Base-by-base conservation (phyloP, 1,284 basidiomycete species). In the Acaromyces ingoldii region DNA sequence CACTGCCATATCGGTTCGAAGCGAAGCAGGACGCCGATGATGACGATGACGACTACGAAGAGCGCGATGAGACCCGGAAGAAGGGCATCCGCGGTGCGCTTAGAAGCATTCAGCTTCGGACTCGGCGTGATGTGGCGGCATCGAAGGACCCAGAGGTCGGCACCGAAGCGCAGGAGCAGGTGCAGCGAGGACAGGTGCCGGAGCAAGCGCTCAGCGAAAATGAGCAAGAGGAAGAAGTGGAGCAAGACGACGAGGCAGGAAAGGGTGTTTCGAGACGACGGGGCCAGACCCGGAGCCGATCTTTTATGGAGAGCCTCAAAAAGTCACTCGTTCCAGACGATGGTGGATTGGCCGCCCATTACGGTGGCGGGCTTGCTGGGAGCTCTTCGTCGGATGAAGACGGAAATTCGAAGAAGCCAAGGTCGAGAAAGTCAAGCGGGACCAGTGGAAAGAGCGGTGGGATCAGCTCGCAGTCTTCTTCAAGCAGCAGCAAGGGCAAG, bases 1-100 rank as follows among this genome's bases (percentile, higher is more conserved):
- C 86, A 0, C 76, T 89, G 29, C 87, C 87, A 2, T 89, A 89
- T 73, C 76, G 79, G 11, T 19, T 55, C 11, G 33, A 29, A 3
- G 3, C 11, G 26, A 29, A 42, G 6, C 21, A 34, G 5, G 24
- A 21, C 31, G 43, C 44, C 37, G 34, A 44, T 10, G 55, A 58
- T 29, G 53, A 57, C 28, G 40, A 44, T 13, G 54, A 58, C 30
- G 53, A 52, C 39, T 46, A 56, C 17, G 49, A 51, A 36, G 39
- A n/a, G n/a, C n/a, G n/a, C n/a, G n/a, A n/a, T n/a, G 17, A 13
- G 17, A 36, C 19, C 10, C n/a, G 34, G 7, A 9, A 25, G 30
- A 47, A 9, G 15, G n/a, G n/a, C 21, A n/a, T n/a, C 43, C 29
- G 15, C 31, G 15, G 28, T 19, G 21, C 36, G 31, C 41, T 19